These are phyloP conservation scores for Helenozyma baotianmanensis DNA, from an alignment of 805 yeast species.

Conservation along the genomic window DNA sequence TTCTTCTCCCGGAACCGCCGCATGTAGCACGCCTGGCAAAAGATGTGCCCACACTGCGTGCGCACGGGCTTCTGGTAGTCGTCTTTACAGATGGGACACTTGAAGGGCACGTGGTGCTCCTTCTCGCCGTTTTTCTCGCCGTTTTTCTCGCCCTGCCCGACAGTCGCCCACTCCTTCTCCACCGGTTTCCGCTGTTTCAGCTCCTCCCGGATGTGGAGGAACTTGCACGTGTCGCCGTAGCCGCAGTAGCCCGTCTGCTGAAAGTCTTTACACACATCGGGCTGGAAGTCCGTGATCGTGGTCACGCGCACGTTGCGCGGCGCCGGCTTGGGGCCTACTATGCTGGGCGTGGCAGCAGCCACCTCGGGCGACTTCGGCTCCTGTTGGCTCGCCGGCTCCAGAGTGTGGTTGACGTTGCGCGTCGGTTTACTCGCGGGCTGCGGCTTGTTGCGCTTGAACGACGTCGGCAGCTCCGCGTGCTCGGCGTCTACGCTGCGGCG, in stretches of 20 bases:
- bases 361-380: constrained; percentile 2
- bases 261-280: constrained; percentile 92
- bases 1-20: constrained; percentile 37
- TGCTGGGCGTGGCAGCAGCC: no score
- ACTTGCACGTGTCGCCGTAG: constrained; percentile 95
- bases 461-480: not conserved
- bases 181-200: constrained; percentile 66
- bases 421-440: not conserved
- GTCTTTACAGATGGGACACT: constrained; percentile 56
- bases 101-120: constrained; percentile 41
- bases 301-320: constrained; percentile 53
- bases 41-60: constrained; percentile 60
- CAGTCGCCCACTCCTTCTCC: constrained; percentile 65
- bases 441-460: constrained; percentile 1
- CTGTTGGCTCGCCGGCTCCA: not conserved
- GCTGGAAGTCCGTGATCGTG: constrained; percentile 78
- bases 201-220: constrained; percentile 85
- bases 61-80: constrained; percentile 54
- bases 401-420: not conserved
- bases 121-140: not conserved
- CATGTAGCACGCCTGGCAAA: constrained; percentile 60
- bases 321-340: constrained; percentile 23
- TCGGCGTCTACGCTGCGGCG: constrained; percentile 5
- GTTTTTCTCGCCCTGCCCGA: constrained; percentile 12
- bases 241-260: constrained; percentile 93